Conservation (phyloP, 192 early-diverging fungal species). For the Haplosporangium gracile region DNA sequence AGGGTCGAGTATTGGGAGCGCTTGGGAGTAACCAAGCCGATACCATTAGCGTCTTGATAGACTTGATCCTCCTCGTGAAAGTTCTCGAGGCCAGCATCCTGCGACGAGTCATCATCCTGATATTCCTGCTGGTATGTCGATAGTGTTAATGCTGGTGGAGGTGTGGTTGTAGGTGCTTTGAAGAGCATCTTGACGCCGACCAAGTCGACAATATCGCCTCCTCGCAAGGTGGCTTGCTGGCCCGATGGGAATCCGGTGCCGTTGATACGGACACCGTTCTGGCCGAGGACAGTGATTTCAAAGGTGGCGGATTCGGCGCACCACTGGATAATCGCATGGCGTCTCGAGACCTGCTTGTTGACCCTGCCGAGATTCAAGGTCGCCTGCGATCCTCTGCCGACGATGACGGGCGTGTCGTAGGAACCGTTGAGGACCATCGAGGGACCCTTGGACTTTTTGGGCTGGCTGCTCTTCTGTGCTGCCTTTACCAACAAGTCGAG, state of each 20-base stretch:
- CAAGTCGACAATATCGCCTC: slow-evolving; percentile 60
- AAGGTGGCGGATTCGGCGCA: slow-evolving; percentile 25
- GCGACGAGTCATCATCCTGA: slow-evolving; percentile 7
- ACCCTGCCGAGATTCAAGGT: slow-evolving; percentile 63
- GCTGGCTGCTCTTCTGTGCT: slow-evolving; percentile 22
- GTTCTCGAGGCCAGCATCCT: slow-evolving; percentile 7
- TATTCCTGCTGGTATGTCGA: background rate
- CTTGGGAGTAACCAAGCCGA: slow-evolving; percentile 25
- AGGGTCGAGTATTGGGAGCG: background rate
- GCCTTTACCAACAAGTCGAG: slow-evolving; percentile 44
- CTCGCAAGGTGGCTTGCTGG: slow-evolving; percentile 43
- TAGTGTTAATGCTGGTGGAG: background rate
- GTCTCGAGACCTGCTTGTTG: slow-evolving; percentile 66
- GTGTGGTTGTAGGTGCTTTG: slow-evolving; percentile 29
- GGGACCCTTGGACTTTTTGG: slow-evolving; percentile 19
- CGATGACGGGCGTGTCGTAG: slow-evolving; percentile 41
- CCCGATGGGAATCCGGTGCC: slow-evolving; percentile 54
- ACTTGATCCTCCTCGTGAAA: slow-evolving; percentile 7
- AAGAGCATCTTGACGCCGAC: slow-evolving; percentile 63
- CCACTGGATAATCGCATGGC: slow-evolving; percentile 61
- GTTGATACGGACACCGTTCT: slow-evolving; percentile 64
- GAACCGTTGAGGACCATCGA: slow-evolving; percentile 48
- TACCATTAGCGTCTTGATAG: slow-evolving; percentile 2
- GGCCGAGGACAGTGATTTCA: slow-evolving; percentile 61
- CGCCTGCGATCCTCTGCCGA: slow-evolving; percentile 63